These are phyloP conservation scores for Posidonia oceanica DNA, from an alignment of 116 monocot species.

Conservation along the genomic window DNA sequence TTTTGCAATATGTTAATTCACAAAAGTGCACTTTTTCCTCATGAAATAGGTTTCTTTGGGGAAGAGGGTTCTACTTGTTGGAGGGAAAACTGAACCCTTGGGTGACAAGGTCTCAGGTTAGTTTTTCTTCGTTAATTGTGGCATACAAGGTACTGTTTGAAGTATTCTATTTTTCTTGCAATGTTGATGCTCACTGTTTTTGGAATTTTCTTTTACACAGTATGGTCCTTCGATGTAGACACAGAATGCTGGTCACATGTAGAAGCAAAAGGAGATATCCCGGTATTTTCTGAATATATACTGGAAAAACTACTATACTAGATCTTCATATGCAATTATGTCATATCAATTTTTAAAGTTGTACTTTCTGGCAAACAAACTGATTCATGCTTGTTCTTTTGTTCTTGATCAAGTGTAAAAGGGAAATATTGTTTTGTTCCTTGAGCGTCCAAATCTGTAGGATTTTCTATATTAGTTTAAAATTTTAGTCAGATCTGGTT, in stretches of 20 bases:
- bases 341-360: no score
- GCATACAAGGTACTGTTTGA: background rate
- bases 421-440: no score
- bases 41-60: slow-evolving; percentile 75
- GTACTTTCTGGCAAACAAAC: no score
- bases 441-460: no score
- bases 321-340: no score
- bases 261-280: slow-evolving; percentile 92
- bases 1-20: no score
- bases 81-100: slow-evolving; percentile 76
- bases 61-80: slow-evolving; percentile 69
- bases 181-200: background rate
- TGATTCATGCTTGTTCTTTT: no score
- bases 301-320: background rate
- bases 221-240: slow-evolving; percentile 83
- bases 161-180: background rate
- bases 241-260: slow-evolving; percentile 82
- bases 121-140: background rate
- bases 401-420: no score
- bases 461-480: no score
- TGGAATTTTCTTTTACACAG: slow-evolving; percentile 30
- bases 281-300: slow-evolving; percentile 43
- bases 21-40: background rate
- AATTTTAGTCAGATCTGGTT: no score
- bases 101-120: slow-evolving; percentile 75